Conservation (phyloP, 2,329 filamentous ascomycete genomes). For the Dichotomopilus funicola region DNA sequence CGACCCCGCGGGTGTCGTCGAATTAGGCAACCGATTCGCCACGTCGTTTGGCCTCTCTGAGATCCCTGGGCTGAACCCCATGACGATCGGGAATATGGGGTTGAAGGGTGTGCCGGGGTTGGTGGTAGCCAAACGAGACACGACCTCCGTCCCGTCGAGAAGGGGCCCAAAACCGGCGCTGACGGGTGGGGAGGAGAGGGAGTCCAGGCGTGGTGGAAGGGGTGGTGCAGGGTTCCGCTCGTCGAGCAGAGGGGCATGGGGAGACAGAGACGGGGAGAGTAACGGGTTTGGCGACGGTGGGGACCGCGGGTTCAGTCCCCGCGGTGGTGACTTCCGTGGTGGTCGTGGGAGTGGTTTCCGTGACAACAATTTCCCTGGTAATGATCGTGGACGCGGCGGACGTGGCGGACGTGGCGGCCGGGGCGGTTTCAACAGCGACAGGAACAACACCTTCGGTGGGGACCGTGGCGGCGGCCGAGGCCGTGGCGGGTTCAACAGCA, state of each 20-base stretch:
- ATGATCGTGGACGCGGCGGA: too few relatives aligned
- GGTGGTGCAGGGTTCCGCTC: too few relatives aligned
- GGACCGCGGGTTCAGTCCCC: too few relatives aligned
- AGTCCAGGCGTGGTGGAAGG: too few relatives aligned
- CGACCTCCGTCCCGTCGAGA: background rate
- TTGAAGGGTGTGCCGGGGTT: slow-evolving; percentile 46
- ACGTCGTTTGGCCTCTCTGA: slow-evolving; percentile 42
- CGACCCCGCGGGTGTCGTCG: slow-evolving; percentile 34
- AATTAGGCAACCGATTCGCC: slow-evolving; percentile 46
- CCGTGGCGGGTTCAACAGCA: background rate
- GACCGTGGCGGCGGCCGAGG: background rate
- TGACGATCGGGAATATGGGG: slow-evolving; percentile 51
- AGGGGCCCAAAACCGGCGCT: background rate
- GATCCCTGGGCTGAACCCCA: slow-evolving; percentile 41
- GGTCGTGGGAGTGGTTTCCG: too few relatives aligned
- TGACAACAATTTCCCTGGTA: too few relatives aligned
- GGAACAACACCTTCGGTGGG: background rate
- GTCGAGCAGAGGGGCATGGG: slow-evolving; percentile 2
- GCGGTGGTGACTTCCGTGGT: too few relatives aligned
- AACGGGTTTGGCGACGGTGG: background rate
- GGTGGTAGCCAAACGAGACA: slow-evolving; percentile 16
- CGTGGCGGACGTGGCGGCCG: too few relatives aligned
- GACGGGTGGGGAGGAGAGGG: background rate
- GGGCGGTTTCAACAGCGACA: too few relatives aligned
- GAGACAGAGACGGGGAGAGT: background rate